Evolutionary conservation across 164 flowering plant species (phyloP).

Genomic region (Platanus orientalis): DNA sequence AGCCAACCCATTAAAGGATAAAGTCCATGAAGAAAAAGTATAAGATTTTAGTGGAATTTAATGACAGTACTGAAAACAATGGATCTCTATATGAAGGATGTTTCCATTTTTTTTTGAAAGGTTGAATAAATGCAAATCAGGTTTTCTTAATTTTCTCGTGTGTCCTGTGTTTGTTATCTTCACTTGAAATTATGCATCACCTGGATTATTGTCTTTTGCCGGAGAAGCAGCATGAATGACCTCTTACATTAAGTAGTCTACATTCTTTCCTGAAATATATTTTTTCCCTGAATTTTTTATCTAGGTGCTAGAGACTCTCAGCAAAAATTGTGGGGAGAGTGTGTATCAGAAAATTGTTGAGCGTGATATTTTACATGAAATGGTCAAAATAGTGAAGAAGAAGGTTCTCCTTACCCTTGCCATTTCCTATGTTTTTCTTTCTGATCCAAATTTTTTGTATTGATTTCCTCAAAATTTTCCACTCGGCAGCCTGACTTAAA

Average conservation of each 20-base stretch:
- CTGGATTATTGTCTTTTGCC: neutral
- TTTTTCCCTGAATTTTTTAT: slow-evolving; percentile 9
- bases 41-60: too few relatives aligned
- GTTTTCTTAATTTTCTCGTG: too few relatives aligned
- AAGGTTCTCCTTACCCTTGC: slow-evolving; percentile 41
- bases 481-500: slow-evolving; percentile 86
- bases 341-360: slow-evolving; percentile 76
- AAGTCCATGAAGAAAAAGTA: too few relatives aligned
- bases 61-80: too few relatives aligned
- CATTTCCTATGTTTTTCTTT: neutral
- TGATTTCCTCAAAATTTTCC: slow-evolving; percentile 1
- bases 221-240: neutral
- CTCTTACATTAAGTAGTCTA: neutral
- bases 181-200: too few relatives aligned
- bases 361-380: slow-evolving; percentile 80
- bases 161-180: too few relatives aligned
- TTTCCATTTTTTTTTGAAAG: neutral
- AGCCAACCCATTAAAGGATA: too few relatives aligned
- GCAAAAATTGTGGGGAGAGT: slow-evolving; percentile 90
- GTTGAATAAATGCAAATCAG: neutral
- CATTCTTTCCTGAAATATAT: neutral
- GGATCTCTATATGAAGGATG: too few relatives aligned
- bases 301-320: slow-evolving; percentile 86
- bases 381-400: slow-evolving; percentile 92
- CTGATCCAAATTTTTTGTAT: neutral